phyloP scores from a whole-genome alignment of 192 early-diverging fungal species.

The Coemansia sp. region DNA sequence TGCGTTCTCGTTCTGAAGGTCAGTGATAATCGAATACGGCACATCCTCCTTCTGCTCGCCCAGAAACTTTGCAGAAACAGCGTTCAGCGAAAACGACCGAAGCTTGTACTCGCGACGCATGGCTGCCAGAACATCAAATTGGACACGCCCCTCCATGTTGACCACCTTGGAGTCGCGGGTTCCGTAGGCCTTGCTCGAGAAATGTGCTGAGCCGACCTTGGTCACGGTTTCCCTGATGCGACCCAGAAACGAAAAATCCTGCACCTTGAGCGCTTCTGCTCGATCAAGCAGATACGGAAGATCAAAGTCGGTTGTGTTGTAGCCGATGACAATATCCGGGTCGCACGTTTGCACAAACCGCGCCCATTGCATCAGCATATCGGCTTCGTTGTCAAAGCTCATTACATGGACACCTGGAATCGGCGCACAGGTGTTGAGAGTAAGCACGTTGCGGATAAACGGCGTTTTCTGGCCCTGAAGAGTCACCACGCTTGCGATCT shows the following conservation, averaged over 20 bases:
- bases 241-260: slow-evolving; percentile 82
- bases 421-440: slow-evolving; percentile 84
- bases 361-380: slow-evolving; percentile 80
- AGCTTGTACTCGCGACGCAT: slow-evolving; percentile 97
- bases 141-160: slow-evolving; percentile 89
- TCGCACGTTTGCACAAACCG: slow-evolving; percentile 86
- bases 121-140: slow-evolving; percentile 89
- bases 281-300: slow-evolving; percentile 94
- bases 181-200: slow-evolving; percentile 92
- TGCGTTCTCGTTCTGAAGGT: slow-evolving; percentile 91
- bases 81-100: slow-evolving; percentile 92
- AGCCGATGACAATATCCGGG: slow-evolving; percentile 93
- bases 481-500: slow-evolving; percentile 94
- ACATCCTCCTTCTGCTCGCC: slow-evolving; percentile 99
- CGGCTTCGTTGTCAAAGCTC: slow-evolving; percentile 75
- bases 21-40: slow-evolving; percentile 96
- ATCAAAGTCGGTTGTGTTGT: slow-evolving; percentile 97
- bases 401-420: slow-evolving; percentile 89
- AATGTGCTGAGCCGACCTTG: slow-evolving; percentile 45
- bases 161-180: slow-evolving; percentile 87
- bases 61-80: slow-evolving; percentile 93
- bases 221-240: slow-evolving; percentile 57
- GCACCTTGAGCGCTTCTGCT: slow-evolving; percentile 71
- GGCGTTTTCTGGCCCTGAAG: slow-evolving; percentile 86
- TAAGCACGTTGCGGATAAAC: slow-evolving; percentile 93